Percentiles rank a stretch among this genome's conserved stretches.
phyloP scores from a whole-genome alignment of 495 filamentous ascomycete genomes.

The Penicillium soppii region DNA sequence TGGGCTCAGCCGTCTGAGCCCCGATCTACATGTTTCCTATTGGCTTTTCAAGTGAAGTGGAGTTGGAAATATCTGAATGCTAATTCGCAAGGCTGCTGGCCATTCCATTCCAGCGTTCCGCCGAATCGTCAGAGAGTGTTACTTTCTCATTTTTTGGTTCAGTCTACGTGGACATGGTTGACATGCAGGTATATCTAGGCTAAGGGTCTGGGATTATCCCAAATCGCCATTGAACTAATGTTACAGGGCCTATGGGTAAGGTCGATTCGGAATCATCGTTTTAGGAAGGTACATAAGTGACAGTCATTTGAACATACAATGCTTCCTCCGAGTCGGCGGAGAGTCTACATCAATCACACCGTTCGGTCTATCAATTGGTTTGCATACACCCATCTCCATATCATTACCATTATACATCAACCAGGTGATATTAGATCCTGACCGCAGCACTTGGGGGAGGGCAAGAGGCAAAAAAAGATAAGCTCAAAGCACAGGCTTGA shows the following conservation, averaged over 20 bases:
- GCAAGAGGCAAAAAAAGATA: constrained; percentile 2
- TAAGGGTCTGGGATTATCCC: too few relatives aligned
- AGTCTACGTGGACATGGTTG: too few relatives aligned
- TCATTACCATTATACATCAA: not conserved
- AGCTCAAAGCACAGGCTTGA: constrained; percentile 5
- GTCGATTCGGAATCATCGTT: too few relatives aligned
- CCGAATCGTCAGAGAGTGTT: not conserved
- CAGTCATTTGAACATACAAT: not conserved
- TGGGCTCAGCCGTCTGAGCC: not conserved
- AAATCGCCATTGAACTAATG: too few relatives aligned
- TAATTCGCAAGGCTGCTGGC: not conserved
- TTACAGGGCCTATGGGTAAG: too few relatives aligned
- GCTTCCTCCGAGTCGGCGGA: not conserved
- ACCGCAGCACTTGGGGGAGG: not conserved
- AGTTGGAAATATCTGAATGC: not conserved
- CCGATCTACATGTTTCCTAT: not conserved
- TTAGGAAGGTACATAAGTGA: too few relatives aligned
- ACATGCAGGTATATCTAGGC: too few relatives aligned
- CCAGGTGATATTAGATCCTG: constrained; percentile 1
- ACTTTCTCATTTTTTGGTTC: not conserved
- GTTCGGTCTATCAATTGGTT: too few relatives aligned
- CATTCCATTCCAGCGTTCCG: not conserved
- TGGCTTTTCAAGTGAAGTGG: not conserved
- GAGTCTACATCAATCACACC: too few relatives aligned
- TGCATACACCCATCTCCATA: not conserved